Evolutionary conservation across 2,329 filamentous ascomycete species (phyloP), one percentile per base, ranked within the genome.

Genomic region (Juglanconis oblonga): DNA sequence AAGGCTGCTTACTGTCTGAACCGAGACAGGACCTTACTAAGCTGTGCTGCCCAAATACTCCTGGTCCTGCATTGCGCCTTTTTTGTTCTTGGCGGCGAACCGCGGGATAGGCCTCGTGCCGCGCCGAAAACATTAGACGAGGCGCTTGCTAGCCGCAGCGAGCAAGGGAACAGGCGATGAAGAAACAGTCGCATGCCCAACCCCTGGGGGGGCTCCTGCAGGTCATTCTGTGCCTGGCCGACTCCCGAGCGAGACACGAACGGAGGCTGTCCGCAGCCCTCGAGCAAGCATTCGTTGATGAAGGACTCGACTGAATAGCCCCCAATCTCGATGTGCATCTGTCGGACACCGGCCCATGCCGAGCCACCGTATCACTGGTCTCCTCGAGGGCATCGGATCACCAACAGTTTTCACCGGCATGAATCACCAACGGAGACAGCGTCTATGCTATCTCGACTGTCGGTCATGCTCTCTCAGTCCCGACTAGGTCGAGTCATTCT

Each of bases 111-210:
- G 29, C 32, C 33, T 55, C 14, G 35, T 56, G 31, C 58, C 52
- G 38, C 48, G 24, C 42, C 49, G 49, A 55, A 52, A 40, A 36
- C 24, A 9, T 5, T 14, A 38, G 38, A 8, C 14, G 44, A 55
- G 14, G 24, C 33, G 36, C 51, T 44, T 58, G 38, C 10, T 45
- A 55, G 50, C 52, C 48, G 56, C 59, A 59, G 54, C 38, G 47
- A 31, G 49, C 42, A 54, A 45, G 53, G 52, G 40, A 55, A 47
- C 40, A 55, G 35, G 48, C 45, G 51, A 45, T 45, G 17, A 14
- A 55, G 44, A 48, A 50, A 17, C 24, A 33, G 59, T 62, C 56
- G 56, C 52, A 57, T 52, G 52, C 14, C 38, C 55, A 61, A 45
- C 56, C 51, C 45, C 11, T 57, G 40, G 42, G 13, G 13, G 44